These are phyloP conservation scores for Obelidium mucronatum DNA, from an alignment of 192 early-diverging fungal species.

Conservation along the genomic window DNA sequence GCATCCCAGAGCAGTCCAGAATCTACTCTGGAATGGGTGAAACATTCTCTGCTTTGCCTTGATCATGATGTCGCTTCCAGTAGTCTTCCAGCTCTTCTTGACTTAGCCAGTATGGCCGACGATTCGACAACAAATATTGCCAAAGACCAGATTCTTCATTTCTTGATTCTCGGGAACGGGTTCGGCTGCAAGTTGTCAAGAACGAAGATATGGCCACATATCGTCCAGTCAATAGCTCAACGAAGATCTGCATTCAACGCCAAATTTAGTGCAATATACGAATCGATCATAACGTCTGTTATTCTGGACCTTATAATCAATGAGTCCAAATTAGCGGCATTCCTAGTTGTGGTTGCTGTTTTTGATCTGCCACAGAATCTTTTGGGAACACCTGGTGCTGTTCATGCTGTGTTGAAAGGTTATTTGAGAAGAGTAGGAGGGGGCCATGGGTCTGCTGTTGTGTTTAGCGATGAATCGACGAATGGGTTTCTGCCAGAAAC, in stretches of 20 bases:
- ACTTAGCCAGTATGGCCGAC: too few relatives aligned
- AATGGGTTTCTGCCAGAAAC: background rate
- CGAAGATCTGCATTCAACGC: background rate
- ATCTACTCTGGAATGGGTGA: conserved; percentile 14
- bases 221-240: conserved; percentile 5
- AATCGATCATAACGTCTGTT: background rate
- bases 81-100: too few relatives aligned
- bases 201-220: background rate
- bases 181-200: background rate
- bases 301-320: conserved; percentile 21
- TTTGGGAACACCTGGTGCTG: background rate
- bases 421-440: conserved; percentile 20
- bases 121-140: too few relatives aligned
- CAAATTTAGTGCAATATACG: background rate
- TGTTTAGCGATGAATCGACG: background rate
- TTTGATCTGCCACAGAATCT: background rate
- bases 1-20: background rate
- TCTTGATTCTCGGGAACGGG: background rate
- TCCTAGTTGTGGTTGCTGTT: conserved; percentile 7
- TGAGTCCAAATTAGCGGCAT: background rate
- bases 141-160: background rate
- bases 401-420: conserved; percentile 20
- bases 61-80: background rate
- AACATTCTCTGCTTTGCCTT: conserved; percentile 11
- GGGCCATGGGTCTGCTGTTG: background rate